Conservation (phyloP, 2,329 filamentous ascomycete genomes). For the Lasiodiplodia citricola region DNA sequence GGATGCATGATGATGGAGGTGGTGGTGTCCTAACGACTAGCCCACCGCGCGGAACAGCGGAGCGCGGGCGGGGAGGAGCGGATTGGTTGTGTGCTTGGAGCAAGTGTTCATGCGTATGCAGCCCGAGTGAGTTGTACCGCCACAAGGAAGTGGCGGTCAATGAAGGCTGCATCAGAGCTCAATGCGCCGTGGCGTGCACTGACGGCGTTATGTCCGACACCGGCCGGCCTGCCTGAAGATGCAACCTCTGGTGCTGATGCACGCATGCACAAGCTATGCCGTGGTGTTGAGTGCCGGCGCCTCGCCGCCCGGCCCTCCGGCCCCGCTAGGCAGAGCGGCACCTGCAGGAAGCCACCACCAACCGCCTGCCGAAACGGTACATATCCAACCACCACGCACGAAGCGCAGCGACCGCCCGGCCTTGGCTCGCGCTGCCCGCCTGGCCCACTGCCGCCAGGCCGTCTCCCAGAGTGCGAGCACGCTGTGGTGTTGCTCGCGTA, state of each 20-base stretch:
- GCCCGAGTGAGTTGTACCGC: slow-evolving; percentile 3
- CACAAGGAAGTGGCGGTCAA: slow-evolving; percentile 20
- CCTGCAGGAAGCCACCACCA: neutral
- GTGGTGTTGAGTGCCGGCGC: neutral
- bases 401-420: neutral
- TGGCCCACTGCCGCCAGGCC: neutral
- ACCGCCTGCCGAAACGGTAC: neutral
- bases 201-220: neutral
- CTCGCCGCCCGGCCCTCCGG: neutral
- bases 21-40: neutral
- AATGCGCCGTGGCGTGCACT: neutral
- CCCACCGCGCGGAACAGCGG: slow-evolving; percentile 8
- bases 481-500: slow-evolving; percentile 26
- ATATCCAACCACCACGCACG: neutral
- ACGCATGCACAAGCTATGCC: slow-evolving; percentile 30
- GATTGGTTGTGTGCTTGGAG: slow-evolving; percentile 10
- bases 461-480: neutral
- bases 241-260: neutral
- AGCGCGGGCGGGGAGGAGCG: slow-evolving; percentile 23
- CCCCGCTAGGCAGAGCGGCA: neutral
- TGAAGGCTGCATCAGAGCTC: neutral
- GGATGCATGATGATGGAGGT: slow-evolving; percentile 12
- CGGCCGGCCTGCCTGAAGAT: neutral
- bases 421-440: neutral
- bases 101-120: slow-evolving; percentile 8